Evolutionary conservation across 2,329 filamentous ascomycete genomes (phyloP).

Genomic region (Mollisiaceae sp.): DNA sequence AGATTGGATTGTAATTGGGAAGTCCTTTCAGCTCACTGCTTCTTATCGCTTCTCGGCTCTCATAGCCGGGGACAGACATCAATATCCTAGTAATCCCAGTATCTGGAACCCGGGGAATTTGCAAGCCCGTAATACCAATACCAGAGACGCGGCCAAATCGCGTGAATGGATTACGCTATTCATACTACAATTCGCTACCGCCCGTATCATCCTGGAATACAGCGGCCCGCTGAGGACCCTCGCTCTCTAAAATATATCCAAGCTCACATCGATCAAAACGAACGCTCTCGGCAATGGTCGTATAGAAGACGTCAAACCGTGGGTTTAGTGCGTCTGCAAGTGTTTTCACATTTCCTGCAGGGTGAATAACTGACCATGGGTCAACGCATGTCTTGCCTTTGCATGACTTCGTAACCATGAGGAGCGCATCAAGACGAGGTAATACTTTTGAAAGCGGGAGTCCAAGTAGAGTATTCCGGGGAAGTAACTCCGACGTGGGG

Average conservation of each 20-base stretch:
- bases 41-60: not conserved
- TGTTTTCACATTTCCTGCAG: slow-evolving; percentile 53
- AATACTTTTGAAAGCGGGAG: slow-evolving; percentile 48
- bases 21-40: not conserved
- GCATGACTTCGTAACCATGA: slow-evolving; percentile 66
- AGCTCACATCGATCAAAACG: slow-evolving; percentile 57
- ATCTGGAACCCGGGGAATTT: not conserved
- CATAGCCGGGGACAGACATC: not conserved
- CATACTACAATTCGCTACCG: not conserved
- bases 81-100: not conserved
- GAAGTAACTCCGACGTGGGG: slow-evolving; percentile 28
- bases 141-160: not conserved
- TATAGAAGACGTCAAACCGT: slow-evolving; percentile 59
- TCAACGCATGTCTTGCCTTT: slow-evolving; percentile 56
- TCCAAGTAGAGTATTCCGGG: slow-evolving; percentile 41
- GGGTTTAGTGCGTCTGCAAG: slow-evolving; percentile 56
- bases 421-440: slow-evolving; percentile 60
- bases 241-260: slow-evolving; percentile 60
- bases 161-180: not conserved
- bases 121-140: not conserved
- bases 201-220: slow-evolving; percentile 16
- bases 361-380: slow-evolving; percentile 64
- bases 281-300: slow-evolving; percentile 53
- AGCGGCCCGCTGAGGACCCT: slow-evolving; percentile 47
- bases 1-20: not conserved